A percentile compares a stretch with the other conserved stretches of the same genome.
Conservation (phyloP, 1,284 basidiomycete genomes). For the Pseudozyma thailandica region DNA sequence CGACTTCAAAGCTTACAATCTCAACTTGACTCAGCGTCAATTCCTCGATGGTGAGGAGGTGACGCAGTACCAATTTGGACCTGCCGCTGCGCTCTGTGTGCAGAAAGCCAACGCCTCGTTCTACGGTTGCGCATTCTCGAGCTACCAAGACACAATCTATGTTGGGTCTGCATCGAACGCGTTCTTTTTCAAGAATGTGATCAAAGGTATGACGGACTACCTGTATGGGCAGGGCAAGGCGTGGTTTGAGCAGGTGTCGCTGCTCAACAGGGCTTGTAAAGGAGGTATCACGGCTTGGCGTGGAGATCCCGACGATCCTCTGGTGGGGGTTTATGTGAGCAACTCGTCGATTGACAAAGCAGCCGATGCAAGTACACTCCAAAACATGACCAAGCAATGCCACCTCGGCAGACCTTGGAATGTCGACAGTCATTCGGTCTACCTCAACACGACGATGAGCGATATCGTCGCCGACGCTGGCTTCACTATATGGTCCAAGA, state of each 20-base stretch:
- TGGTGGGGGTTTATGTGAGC: slow-evolving; percentile 31
- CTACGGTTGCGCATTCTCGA: slow-evolving; percentile 32
- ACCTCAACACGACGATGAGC: slow-evolving; percentile 30
- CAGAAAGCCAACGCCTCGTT: slow-evolving; percentile 26
- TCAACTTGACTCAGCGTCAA: slow-evolving; percentile 35
- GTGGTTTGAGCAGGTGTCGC: slow-evolving; percentile 32
- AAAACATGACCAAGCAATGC: slow-evolving; percentile 8
- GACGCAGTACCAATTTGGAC: slow-evolving; percentile 33
- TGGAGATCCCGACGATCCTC: slow-evolving; percentile 21
- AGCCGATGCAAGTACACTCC: slow-evolving; percentile 11
- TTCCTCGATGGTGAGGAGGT: slow-evolving; percentile 15
- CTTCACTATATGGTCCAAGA: slow-evolving; percentile 23
- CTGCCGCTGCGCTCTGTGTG: slow-evolving; percentile 33
- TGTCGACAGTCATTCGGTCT: slow-evolving; percentile 16
- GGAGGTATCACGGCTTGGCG: slow-evolving; percentile 46
- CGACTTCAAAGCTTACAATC: slow-evolving; percentile 48
- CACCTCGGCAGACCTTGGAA: slow-evolving; percentile 38
- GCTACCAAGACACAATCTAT: slow-evolving; percentile 41
- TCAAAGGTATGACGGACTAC: slow-evolving; percentile 43
- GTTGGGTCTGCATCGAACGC: slow-evolving; percentile 12
- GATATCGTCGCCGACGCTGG: slow-evolving; percentile 21
- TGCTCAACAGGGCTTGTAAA: slow-evolving; percentile 26
- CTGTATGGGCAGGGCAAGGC: slow-evolving; percentile 37
- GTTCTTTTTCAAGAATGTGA: slow-evolving; percentile 22
- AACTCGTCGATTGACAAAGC: slow-evolving; percentile 25